Conservation (phyloP, 352 stramenopile genomes). For the Globisporangium radiosum region DNA sequence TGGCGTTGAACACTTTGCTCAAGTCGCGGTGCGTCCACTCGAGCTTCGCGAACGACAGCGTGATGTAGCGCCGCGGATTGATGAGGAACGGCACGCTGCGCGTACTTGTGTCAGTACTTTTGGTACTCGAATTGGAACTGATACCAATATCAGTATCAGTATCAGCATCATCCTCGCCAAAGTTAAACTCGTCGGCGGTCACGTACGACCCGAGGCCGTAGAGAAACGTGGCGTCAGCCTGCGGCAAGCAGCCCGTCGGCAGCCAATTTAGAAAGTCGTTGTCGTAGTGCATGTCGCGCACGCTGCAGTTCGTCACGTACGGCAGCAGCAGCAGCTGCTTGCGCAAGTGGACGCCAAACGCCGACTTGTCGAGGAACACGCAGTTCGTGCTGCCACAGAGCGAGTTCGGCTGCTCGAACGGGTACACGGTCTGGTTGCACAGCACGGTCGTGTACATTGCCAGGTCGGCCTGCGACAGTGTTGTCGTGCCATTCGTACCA, state of each 20-base stretch:
- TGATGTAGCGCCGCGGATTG: conserved; percentile 23
- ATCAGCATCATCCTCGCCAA: neutral
- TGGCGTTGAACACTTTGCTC: conserved; percentile 23
- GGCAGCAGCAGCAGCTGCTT: conserved; percentile 11
- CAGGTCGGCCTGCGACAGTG: neutral
- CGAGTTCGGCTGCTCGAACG: conserved; percentile 1
- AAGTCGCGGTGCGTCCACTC: conserved; percentile 26
- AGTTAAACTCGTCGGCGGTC: conserved; percentile 7
- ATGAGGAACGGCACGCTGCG: conserved; percentile 13
- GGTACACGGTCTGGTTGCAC: conserved; percentile 5
- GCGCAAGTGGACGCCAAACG: neutral
- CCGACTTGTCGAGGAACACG: conserved; percentile 14
- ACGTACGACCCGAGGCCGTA: conserved; percentile 14
- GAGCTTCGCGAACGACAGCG: conserved; percentile 31
- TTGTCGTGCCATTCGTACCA: neutral
- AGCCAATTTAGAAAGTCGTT: conserved; percentile 9
- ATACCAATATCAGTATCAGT: too few relatives aligned
- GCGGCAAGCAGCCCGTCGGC: neutral
- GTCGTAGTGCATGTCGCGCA: conserved; percentile 4
- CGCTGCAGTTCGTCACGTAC: conserved; percentile 6
- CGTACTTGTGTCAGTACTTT: neutral
- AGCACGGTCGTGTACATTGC: neutral
- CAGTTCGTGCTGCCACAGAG: conserved; percentile 12
- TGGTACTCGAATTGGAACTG: neutral
- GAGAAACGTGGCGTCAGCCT: conserved; percentile 10